Percentiles rank a stretch among this genome's conserved stretches.
Conservation (phyloP, 306 rosid genomes). For the Vigna hirtella region DNA sequence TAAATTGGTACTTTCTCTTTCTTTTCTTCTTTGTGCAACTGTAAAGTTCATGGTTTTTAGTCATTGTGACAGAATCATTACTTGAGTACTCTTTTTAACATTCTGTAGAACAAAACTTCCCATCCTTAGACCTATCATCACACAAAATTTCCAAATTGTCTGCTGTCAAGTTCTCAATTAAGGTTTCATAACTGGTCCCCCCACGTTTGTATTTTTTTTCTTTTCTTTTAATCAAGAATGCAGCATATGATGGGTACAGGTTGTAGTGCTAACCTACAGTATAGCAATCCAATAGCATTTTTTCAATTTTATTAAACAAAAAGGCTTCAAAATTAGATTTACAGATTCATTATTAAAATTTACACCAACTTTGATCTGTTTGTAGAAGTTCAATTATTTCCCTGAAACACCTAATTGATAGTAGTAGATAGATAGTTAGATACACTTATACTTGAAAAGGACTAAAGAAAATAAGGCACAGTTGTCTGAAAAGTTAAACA, state of each 20-base stretch:
- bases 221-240: too few relatives aligned
- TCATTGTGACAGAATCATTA: conserved; percentile 22
- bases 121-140: conserved; percentile 1
- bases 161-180: not conserved
- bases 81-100: not conserved
- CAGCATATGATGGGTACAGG: too few relatives aligned
- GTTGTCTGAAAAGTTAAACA: conserved; percentile 20
- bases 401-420: conserved; percentile 14
- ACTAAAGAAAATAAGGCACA: not conserved
- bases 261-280: too few relatives aligned
- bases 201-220: too few relatives aligned
- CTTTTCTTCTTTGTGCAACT: conserved; percentile 11
- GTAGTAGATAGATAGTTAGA: not conserved
- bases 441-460: not conserved
- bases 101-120: not conserved
- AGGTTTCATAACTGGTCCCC: conserved; percentile 4
- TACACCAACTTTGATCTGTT: not conserved
- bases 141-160: not conserved
- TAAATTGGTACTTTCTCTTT: conserved; percentile 11
- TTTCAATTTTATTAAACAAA: too few relatives aligned
- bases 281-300: too few relatives aligned
- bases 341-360: conserved; percentile 7
- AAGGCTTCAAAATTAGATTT: conserved; percentile 23
- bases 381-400: conserved; percentile 15
- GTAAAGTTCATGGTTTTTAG: conserved; percentile 1